Evolutionary conservation across 345 rosid species (phyloP), one percentile per base, ranked within the genome.

Genomic region (Ceriops decandra): DNA sequence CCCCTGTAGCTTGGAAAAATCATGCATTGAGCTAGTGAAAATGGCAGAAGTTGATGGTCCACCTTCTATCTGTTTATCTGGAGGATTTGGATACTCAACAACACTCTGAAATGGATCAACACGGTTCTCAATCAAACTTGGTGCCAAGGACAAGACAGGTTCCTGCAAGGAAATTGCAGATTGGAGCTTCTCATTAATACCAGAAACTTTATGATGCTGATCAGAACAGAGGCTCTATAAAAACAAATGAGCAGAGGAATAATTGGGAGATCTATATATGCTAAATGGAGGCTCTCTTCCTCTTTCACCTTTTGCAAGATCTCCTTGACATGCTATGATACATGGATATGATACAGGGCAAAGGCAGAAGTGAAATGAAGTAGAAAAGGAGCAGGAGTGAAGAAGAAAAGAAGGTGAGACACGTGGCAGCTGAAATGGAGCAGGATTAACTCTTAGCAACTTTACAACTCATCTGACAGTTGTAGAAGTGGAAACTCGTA

Each of bases 131-230:
- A 64, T 71, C 72, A 68, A 71, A 78, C 72, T 74, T 74, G 70
- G 74, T 30, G 80, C 72, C 63, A 74, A 61, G 20, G 80, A 77
- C 68, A 74, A 69, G 62, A 68, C 66, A 67, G 72, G 76, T 75
- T 86, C 96, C 91, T 88, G 87, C 82, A 87, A 82, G 59, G 68
- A 68, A 77, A 74, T 68, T 72, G 67, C 65, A 81, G 78, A 82
- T 59, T 72, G 82, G 63, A 83, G 73, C 83, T 80, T 84, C 75
- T 78, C 72, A 75, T 85, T 83, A 79, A 64, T 81, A 79, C 60
- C 60, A 67, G 61, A 73, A 72, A 80, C 81, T 78, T 72, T 74
- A 77, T 67, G 75, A 79, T 63, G 80, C 74, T 71, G 84, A 76
- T 70, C 78, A 73, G 79, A 71, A 81, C 64, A 74, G 72, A 76